Evolutionary conservation across 345 rosid genomes (phyloP), one percentile per base, ranked within the genome.

Genomic region (Euphorbia tirucalli): DNA sequence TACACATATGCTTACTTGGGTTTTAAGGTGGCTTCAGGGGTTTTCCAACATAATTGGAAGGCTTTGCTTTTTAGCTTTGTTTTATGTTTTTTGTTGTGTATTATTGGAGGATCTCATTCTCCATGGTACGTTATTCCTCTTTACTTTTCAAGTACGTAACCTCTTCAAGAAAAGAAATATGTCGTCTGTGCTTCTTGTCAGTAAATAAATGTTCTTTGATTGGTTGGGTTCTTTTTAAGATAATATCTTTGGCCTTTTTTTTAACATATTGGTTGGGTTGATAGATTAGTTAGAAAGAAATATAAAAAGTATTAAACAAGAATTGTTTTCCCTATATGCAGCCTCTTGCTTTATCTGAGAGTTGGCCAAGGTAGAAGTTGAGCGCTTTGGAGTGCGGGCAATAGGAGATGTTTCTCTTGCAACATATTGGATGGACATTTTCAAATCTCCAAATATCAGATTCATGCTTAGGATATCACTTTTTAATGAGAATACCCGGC

Each of bases 321-420:
- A 48, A 37, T 16, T 31, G 18, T 18, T 31, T 70, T 58, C 65
- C 52, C 61, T 48, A n/a, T 16, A 0, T 70, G 71, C 75, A 76
- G 79, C 66, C 49, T 15, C 15, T 8, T 64, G 61, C 62, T 71
- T 46, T 57, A 76, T 64, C 79, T 65, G 68, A 67, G 41, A 57
- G 50, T 19, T 48, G 66, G 52, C 57, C 61, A 48, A 65, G 61
- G 52, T 31, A 39, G 22, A 28, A 55, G 63, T 56, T 41, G 59
- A 76, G 11, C 32, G 65, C 50, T 59, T 55, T 55, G 55, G 59
- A 57, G 43, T 64, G 61, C 31, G 5, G 24, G 57, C 32, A 21
- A 6, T 19, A n/a, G 65, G 52, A 67, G 52, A 35, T 68, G 43
- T 61, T 37, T 75, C 61, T 25, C 21, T 74, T 68, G 61, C 66